Conservation (phyloP, 1,139 yeast genomes). For the Diutina catenulata region DNA sequence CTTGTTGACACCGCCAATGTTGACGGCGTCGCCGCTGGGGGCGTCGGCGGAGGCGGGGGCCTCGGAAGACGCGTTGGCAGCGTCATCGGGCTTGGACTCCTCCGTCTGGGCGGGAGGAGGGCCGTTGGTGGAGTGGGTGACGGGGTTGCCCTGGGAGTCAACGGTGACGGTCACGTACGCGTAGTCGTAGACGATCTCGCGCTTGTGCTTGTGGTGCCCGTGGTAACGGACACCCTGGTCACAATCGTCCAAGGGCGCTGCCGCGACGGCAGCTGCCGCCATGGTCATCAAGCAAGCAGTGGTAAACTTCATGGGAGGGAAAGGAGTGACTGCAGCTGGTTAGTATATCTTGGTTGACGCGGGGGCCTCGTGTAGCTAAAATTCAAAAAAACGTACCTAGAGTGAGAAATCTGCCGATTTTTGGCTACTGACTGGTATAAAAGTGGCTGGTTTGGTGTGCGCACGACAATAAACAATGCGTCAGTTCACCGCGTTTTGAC, state of each 20-base stretch:
- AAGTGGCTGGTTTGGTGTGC: background rate
- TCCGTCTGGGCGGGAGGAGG: no score
- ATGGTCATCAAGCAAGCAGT: constrained; percentile 1
- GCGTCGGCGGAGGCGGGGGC: constrained; percentile 8
- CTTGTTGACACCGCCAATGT: constrained; percentile 11
- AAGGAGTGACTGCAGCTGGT: constrained; percentile 5
- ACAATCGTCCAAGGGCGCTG: constrained; percentile 20
- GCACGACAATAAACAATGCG: no score
- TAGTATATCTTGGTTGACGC: no score
- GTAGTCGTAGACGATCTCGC: constrained; percentile 72
- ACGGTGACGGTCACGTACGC: constrained; percentile 41
- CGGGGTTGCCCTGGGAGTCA: constrained; percentile 49
- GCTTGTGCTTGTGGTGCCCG: constrained; percentile 51
- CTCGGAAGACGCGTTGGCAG: constrained; percentile 8
- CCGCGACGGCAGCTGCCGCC: constrained; percentile 2
- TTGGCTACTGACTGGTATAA: background rate
- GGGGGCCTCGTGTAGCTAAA: no score
- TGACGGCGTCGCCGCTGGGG: constrained; percentile 8
- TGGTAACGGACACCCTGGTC: constrained; percentile 21
- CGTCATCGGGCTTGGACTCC: background rate
- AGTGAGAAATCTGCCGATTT: background rate
- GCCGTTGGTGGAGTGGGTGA: constrained; percentile 16
- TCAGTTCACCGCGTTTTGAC: no score
- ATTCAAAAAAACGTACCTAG: background rate
- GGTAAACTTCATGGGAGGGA: constrained; percentile 2